Evolutionary conservation across 176 grass and related monocot genomes (phyloP).

Genomic region (Bolboschoenus planiculmis): DNA sequence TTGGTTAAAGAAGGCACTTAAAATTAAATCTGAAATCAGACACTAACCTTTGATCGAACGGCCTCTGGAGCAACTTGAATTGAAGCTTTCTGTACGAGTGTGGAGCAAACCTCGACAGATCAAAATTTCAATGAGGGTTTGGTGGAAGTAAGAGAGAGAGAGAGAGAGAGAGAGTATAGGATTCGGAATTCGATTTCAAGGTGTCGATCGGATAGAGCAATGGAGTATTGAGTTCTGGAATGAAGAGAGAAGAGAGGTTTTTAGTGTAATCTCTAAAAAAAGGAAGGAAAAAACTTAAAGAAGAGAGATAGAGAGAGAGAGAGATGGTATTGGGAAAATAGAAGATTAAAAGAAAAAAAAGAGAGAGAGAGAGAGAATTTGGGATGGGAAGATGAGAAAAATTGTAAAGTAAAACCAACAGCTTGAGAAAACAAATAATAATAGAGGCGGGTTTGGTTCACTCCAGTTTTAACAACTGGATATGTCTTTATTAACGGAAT

Average conservation of each 20-base stretch:
- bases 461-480: neutral
- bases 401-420: conserved; percentile 3
- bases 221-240: neutral
- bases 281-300: neutral
- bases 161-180: neutral
- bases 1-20: neutral
- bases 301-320: neutral
- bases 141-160: neutral
- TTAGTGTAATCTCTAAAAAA: conserved; percentile 1
- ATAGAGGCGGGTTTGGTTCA: neutral
- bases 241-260: neutral
- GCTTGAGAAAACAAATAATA: neutral
- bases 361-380: neutral
- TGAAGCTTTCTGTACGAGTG: neutral
- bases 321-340: conserved; percentile 3
- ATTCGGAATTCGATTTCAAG: neutral
- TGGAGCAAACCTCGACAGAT: neutral
- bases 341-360: neutral
- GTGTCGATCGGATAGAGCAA: neutral
- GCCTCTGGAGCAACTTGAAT: neutral
- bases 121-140: neutral
- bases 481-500: too few species aligned
- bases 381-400: neutral
- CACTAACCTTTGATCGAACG: neutral
- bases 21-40: neutral